These are phyloP conservation scores for Dispira simplex DNA, from an alignment of 192 early-diverging fungal genomes.

Conservation along the genomic window DNA sequence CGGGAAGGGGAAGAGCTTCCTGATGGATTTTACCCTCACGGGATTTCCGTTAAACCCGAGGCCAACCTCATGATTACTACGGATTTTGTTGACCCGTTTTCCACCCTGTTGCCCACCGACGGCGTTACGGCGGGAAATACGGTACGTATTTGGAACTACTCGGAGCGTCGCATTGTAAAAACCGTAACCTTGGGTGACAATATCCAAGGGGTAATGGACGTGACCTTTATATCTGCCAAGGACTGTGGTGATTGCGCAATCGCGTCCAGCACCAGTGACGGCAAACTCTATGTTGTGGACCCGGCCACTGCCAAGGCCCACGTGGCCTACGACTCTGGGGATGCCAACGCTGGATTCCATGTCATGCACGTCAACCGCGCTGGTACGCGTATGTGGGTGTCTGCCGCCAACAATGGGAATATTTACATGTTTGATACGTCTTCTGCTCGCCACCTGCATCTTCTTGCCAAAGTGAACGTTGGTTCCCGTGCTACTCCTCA, in stretches of 20 bases:
- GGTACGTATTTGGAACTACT: constrained; percentile 4
- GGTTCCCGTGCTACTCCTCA: constrained; percentile 5
- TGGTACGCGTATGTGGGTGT: constrained; percentile 5
- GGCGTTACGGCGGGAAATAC: background rate
- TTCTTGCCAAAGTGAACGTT: background rate
- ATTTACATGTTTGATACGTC: constrained; percentile 8
- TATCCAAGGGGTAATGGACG: constrained; percentile 9
- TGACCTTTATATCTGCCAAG: background rate
- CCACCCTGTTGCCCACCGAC: constrained; percentile 1
- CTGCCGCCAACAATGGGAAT: background rate
- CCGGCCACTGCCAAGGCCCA: background rate
- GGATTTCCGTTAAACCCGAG: background rate
- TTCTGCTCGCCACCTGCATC: background rate
- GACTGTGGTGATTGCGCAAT: background rate
- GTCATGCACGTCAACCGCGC: background rate
- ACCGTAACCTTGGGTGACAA: background rate
- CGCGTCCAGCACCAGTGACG: constrained; percentile 2
- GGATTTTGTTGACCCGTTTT: constrained; percentile 2
- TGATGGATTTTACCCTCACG: constrained; percentile 9
- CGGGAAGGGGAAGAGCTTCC: background rate
- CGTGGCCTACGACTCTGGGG: background rate
- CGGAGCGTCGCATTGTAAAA: background rate
- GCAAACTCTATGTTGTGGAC: constrained; percentile 7
- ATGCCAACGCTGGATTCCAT: constrained; percentile 1
- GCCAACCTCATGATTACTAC: constrained; percentile 7